Percentiles rank a stretch among this genome's conserved stretches.
These are phyloP conservation scores for Oryza coarctata DNA, from an alignment of 176 grass and related monocot species.

Conservation along the genomic window DNA sequence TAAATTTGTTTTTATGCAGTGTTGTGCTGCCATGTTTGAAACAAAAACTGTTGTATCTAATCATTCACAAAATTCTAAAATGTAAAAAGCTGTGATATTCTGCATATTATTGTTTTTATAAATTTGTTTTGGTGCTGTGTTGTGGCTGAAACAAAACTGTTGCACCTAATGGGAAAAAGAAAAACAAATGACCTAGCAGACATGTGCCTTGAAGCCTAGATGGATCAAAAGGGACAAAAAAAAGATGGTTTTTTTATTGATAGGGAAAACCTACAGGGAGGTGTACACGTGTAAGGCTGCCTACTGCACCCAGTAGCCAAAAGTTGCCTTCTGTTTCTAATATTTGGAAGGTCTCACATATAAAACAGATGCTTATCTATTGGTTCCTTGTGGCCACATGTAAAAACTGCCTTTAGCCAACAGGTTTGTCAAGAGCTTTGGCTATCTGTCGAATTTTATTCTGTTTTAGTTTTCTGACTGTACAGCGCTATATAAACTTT, in stretches of 20 bases:
- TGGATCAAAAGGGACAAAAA: not conserved
- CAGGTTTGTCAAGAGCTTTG: not conserved
- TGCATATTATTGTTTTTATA: not conserved
- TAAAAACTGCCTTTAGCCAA: constrained; percentile 11
- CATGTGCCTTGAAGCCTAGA: not conserved
- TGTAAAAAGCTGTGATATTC: not conserved
- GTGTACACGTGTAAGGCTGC: not conserved
- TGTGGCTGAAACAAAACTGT: constrained; percentile 20
- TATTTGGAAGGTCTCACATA: not conserved
- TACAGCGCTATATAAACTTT: not conserved
- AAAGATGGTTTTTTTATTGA: not conserved
- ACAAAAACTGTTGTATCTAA: not conserved
- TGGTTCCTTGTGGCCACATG: constrained; percentile 10
- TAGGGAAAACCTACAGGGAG: not conserved
- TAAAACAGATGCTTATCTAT: not conserved
- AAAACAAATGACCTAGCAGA: not conserved
- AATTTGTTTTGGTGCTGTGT: not conserved
- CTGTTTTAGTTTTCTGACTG: not conserved
- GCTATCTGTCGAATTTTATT: not conserved
- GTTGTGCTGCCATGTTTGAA: not conserved
- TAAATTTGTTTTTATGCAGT: not conserved
- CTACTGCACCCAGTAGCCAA: not conserved
- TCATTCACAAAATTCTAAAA: not conserved
- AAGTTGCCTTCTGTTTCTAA: not conserved
- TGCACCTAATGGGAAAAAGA: not conserved